A percentile compares a stretch with the other conserved stretches of the same genome.
These are phyloP conservation scores for Blastosporella zonata DNA, from an alignment of 1,284 basidiomycete species.

Conservation along the genomic window DNA sequence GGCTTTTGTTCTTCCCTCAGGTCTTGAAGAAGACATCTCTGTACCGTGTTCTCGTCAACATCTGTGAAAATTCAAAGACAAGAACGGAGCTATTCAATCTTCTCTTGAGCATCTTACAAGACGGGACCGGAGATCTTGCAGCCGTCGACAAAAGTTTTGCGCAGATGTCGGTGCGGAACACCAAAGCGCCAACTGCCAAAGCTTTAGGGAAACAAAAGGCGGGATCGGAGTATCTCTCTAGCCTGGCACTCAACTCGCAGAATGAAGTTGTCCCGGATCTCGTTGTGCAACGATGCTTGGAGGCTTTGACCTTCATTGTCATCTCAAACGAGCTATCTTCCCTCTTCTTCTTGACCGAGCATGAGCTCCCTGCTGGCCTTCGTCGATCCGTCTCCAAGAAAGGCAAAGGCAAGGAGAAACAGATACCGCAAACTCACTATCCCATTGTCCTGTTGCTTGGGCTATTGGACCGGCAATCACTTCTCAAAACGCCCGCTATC, in stretches of 20 bases:
- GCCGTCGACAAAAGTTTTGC: conserved; percentile 94
- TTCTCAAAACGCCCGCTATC: conserved; percentile 84
- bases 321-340: conserved; percentile 79
- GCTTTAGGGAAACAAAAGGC: conserved; percentile 67
- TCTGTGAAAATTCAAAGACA: conserved; percentile 94
- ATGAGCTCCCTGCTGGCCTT: conserved; percentile 79
- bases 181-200: conserved; percentile 69
- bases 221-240: conserved; percentile 48
- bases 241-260: conserved; percentile 60
- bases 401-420: conserved; percentile 91
- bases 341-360: conserved; percentile 92
- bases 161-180: conserved; percentile 80
- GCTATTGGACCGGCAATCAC: conserved; percentile 79
- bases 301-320: conserved; percentile 86
- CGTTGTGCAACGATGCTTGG: conserved; percentile 89
- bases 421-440: conserved; percentile 77
- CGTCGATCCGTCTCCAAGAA: conserved; percentile 72
- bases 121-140: conserved; percentile 89
- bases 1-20: conserved; percentile 96
- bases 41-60: conserved; percentile 89
- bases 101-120: conserved; percentile 89
- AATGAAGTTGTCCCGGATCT: conserved; percentile 87
- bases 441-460: conserved; percentile 87
- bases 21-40: conserved; percentile 83
- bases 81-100: conserved; percentile 92